Evolutionary conservation across 139 green algal genomes (phyloP), one percentile per base, ranked within the genome.

Genomic region (Zygnema cylindricum): DNA sequence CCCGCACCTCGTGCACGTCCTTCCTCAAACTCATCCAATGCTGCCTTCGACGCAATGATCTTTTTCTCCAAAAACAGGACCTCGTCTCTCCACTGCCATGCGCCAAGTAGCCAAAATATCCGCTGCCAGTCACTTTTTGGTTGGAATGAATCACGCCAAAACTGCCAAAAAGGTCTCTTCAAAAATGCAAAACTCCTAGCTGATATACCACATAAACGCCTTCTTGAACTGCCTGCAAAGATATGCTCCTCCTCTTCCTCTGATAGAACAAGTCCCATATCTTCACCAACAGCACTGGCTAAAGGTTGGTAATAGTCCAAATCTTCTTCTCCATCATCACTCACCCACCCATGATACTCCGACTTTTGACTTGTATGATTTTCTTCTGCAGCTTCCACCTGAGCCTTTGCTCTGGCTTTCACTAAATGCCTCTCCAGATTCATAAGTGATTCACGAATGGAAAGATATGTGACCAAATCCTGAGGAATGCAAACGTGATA

Each of bases 41-140:
- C 33, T 43, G 23, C 35, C 78, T 90, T 76, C 21, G 25, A 35
- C 21, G 22, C 23, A 2, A 11, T 36, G 33, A 84, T 38, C 33
- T 55, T 30, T 55, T 32, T 23, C 32, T 90, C 77, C 77, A 90
- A 55, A 36, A 7, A 87, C 55, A 35, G 81, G 49, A 69, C 85
- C 85, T 90, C 85, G 21, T 89, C 85, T 54, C 16, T 16, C 77
- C 77, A 86, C 40, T 57, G 32, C 36, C 85, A 82, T 54, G 25
- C 43, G 16, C 85, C 85, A 16, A 49, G 30, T 23, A 33, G 0
- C 83, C 83, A 88, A 43, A 88, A 54, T 69, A 73, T 71, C 11
- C 23, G 1, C 2, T 71, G 55, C 57, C 69, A 82, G 82, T 43
- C 0, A 35, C 43, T 71, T 33, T 32, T 69, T 7, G 22, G n/a